Base-by-base conservation (phyloP, 345 rosid species). In the Raphanus raphanistrum region DNA sequence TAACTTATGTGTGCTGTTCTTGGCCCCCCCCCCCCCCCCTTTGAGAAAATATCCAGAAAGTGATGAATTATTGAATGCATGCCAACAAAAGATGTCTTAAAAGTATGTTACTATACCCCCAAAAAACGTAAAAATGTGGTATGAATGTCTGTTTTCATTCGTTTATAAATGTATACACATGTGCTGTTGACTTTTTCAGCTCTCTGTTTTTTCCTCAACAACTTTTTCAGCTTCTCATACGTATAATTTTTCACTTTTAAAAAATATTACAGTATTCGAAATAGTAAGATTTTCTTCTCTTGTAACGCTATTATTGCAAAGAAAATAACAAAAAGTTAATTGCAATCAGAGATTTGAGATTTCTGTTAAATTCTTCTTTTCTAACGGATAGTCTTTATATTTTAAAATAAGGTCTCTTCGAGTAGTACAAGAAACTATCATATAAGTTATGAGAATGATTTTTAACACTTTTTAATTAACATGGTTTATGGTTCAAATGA, bases 141-240 rank as follows among this genome's bases (percentile, higher is more conserved):
- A 38, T 57, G 73, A 75, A 67, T 75, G 79, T 66, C 25, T 38
- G 67, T 66, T 75, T 59, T 26, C 21, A 43, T 28, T 66, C 45
- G 48, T 21, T 21, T 21, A 21, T 21, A 21, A 21, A 21, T 21
- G 21, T 21, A 21, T 21, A 21, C 21, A 21, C 68, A 68, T 68
- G 62, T 68, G 79, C 33, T 61, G 50, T 60, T 76, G 74, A 68
- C 61, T 29, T 31, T 75, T 15, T 7, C 28, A 52, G n/a, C 52
- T 43, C 52, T 43, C 15, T 12, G 52, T 43, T 11, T 43, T 43
- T 43, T 13, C n/a, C 15, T 43, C 52, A 63, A 63, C 67, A 32
- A 33, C 43, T 63, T 32, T 63, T 63, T 63, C 27, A 32, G 52
- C n/a, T 74, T 58, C 21, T 15, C 59, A 35, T 67, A 16, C 45